Evolutionary conservation across 495 filamentous ascomycete genomes (phyloP).

Genomic region (Penicillium nucicola): DNA sequence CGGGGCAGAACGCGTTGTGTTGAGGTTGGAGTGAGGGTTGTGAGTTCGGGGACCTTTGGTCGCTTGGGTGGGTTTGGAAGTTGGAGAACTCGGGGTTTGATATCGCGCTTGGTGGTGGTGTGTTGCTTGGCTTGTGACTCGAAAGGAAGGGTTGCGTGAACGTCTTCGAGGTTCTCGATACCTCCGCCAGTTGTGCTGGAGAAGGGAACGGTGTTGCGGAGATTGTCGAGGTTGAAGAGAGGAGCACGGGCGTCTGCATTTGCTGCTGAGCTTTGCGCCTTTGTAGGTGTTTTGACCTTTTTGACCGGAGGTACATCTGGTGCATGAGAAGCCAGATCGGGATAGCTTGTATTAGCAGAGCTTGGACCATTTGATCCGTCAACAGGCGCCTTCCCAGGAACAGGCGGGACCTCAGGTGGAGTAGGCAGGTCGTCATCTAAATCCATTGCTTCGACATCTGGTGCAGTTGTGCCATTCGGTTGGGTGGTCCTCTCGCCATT

Average conservation of each 20-base stretch:
- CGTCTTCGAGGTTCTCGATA: conserved; percentile 62
- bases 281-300: conserved; percentile 23
- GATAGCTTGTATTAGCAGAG: conserved; percentile 10
- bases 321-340: conserved; percentile 17
- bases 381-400: conserved; percentile 4
- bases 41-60: conserved; percentile 34
- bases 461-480: conserved; percentile 5
- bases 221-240: conserved; percentile 55
- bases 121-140: conserved; percentile 52
- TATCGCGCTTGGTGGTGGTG: conserved; percentile 22
- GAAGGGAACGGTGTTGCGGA: conserved; percentile 67
- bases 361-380: background rate
- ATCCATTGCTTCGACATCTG: conserved; percentile 46
- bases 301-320: conserved; percentile 16
- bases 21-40: conserved; percentile 18
- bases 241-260: conserved; percentile 37
- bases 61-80: conserved; percentile 63
- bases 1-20: conserved; percentile 30
- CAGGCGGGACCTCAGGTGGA: conserved; percentile 4
- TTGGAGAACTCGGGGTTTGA: conserved; percentile 38
- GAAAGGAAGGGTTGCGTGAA: conserved; percentile 70
- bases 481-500: conserved; percentile 14
- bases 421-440: conserved; percentile 40
- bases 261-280: conserved; percentile 37
- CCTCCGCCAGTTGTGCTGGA: conserved; percentile 47